A percentile compares a stretch with the other conserved stretches of the same genome.
Evolutionary conservation across 108 stramenopile species (phyloP).

Genomic region (Fistulifera pelliculosa): DNA sequence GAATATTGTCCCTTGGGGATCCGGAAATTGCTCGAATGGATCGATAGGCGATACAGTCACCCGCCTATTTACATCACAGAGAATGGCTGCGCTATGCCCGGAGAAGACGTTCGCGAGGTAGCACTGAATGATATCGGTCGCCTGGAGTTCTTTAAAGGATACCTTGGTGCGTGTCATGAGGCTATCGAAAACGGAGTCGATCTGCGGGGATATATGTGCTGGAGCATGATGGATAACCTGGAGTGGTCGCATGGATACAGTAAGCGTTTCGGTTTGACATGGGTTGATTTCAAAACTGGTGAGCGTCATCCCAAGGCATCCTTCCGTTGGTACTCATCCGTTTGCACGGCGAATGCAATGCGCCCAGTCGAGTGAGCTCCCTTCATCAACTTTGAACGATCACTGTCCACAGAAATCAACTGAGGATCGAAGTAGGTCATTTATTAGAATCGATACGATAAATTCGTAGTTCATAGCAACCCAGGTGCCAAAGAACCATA

Average conservation of each 20-base stretch:
- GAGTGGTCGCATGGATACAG: conserved; percentile 90
- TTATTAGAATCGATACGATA: too few species aligned
- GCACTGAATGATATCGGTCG: conserved; percentile 44
- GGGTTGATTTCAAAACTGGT: conserved; percentile 80
- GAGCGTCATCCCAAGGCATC: conserved; percentile 75
- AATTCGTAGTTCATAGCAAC: too few species aligned
- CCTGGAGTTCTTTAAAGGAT: conserved; percentile 46
- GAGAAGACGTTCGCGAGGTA: conserved; percentile 29
- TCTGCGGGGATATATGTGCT: conserved; percentile 86
- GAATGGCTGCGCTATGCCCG: conserved; percentile 49
- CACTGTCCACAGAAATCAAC: too few species aligned
- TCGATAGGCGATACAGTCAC: conserved; percentile 45
- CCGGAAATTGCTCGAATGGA: conserved; percentile 62
- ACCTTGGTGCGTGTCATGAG: conserved; percentile 54
- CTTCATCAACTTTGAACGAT: too few species aligned
- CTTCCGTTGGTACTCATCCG: conserved; percentile 49
- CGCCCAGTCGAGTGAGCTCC: too few species aligned
- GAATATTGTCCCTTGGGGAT: conserved; percentile 57
- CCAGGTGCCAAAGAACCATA: too few species aligned
- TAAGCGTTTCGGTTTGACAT: conserved; percentile 78
- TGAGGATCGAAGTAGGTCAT: too few species aligned
- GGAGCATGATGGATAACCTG: conserved; percentile 92
- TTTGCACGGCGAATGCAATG: too few species aligned
- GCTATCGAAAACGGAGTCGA: conserved; percentile 69
- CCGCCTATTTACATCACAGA: conserved; percentile 67